Percentiles rank a stretch among this genome's conserved stretches.
These are phyloP conservation scores for Cercis canadensis DNA, from an alignment of 306 rosid genomes.

Conservation along the genomic window DNA sequence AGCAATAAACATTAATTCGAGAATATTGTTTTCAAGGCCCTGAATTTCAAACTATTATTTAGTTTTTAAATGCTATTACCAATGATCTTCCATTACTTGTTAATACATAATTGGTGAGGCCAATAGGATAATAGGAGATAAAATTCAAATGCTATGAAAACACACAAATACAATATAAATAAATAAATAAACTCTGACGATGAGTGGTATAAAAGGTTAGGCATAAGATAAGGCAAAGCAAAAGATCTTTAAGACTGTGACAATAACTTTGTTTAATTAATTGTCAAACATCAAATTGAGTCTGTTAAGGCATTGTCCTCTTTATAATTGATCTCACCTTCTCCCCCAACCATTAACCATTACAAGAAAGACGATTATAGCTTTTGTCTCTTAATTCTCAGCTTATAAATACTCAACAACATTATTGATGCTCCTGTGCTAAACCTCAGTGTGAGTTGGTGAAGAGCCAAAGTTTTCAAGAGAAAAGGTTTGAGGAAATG, in stretches of 20 bases:
- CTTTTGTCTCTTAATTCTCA: constrained; percentile 33
- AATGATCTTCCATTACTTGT: neutral
- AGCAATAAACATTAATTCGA: too few relatives aligned
- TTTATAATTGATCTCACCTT: constrained; percentile 10
- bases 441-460: neutral
- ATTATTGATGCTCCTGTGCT: neutral
- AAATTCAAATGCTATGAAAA: neutral
- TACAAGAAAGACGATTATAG: constrained; percentile 22
- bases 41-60: constrained; percentile 6
- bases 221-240: constrained; percentile 34
- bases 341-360: neutral
- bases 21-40: neutral
- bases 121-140: neutral
- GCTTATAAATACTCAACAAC: constrained; percentile 25
- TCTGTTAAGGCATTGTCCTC: constrained; percentile 39
- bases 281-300: constrained; percentile 47
- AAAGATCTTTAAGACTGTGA: constrained; percentile 27
- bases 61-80: neutral
- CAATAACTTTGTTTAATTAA: constrained; percentile 21
- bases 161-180: neutral
- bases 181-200: neutral
- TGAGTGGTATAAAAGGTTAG: constrained; percentile 19
- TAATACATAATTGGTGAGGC: neutral
- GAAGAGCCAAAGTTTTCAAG: neutral
- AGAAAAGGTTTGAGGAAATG: constrained; percentile 33